A percentile compares a stretch with the other conserved stretches of the same genome.
Conservation (phyloP, 805 yeast species). For the Candida ascalaphidarum region DNA sequence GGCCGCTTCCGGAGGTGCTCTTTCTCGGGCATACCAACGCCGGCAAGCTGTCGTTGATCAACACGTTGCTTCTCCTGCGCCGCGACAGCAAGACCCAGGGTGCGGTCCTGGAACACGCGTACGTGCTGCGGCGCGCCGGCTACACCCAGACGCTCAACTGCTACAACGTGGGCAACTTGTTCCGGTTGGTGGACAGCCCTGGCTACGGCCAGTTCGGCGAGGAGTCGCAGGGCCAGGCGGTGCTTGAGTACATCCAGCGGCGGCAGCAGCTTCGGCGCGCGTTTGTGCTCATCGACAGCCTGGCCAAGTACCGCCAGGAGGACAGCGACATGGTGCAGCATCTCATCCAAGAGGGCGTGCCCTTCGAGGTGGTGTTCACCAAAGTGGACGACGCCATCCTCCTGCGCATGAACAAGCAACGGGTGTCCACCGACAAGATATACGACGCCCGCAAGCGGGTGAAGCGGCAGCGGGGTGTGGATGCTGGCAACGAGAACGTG, state of each 20-base stretch:
- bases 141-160: conserved; percentile 60
- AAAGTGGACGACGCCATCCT: conserved; percentile 53
- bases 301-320: conserved; percentile 47
- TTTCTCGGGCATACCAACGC: conserved; percentile 78
- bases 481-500: conserved; percentile 17
- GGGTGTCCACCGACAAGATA: too few species aligned
- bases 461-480: too few species aligned
- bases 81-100: conserved; percentile 15
- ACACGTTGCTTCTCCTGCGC: conserved; percentile 42
- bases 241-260: conserved; percentile 50
- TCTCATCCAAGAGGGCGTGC: conserved; percentile 46
- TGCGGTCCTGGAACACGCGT: conserved; percentile 36
- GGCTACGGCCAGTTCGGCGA: conserved; percentile 80
- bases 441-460: conserved; percentile 1
- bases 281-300: conserved; percentile 54
- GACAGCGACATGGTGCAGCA: conserved; percentile 48
- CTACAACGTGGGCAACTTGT: conserved; percentile 53
- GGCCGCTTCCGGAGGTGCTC: conserved; percentile 57
- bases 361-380: conserved; percentile 70
- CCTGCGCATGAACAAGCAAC: background rate
- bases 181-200: conserved; percentile 76
- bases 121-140: conserved; percentile 47
- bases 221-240: conserved; percentile 59
- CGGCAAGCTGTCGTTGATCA: conserved; percentile 76
- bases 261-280: conserved; percentile 49